Evolutionary conservation across 2,329 filamentous ascomycete species (phyloP).

Genomic region (Fusarium clavum): DNA sequence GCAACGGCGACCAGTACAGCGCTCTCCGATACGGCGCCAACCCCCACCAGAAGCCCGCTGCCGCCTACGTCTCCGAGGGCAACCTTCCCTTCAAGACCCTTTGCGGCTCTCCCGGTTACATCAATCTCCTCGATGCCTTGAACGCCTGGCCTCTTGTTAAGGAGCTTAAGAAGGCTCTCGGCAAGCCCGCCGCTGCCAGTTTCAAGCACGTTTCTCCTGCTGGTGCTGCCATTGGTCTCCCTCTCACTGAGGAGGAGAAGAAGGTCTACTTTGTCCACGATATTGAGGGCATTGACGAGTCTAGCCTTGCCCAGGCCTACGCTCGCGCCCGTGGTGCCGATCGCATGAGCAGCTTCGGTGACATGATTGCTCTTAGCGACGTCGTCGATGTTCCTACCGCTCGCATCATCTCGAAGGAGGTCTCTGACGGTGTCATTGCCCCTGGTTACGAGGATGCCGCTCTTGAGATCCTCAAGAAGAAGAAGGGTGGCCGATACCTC

Average conservation of each 20-base stretch:
- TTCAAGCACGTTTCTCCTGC: constrained; percentile 99
- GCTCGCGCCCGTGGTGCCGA: constrained; percentile 95
- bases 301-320: constrained; percentile 91
- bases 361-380: constrained; percentile 93
- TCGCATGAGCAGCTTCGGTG: constrained; percentile 98
- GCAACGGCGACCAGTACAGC: constrained; percentile 83
- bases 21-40: constrained; percentile 95
- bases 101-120: constrained; percentile 89
- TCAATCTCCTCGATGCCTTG: constrained; percentile 95
- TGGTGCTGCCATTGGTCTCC: constrained; percentile 92
- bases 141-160: constrained; percentile 98
- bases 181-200: constrained; percentile 90
- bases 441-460: constrained; percentile 87
- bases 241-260: constrained; percentile 86
- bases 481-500: constrained; percentile 97
- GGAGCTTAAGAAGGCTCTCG: constrained; percentile 90
- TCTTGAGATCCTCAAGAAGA: constrained; percentile 92
- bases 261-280: constrained; percentile 99
- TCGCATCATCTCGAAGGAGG: constrained; percentile 97
- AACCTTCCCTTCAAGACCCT: constrained; percentile 95
- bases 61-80: constrained; percentile 79
- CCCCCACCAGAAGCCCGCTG: constrained; percentile 97
- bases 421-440: constrained; percentile 96
- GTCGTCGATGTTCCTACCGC: constrained; percentile 92
- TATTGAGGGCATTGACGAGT: constrained; percentile 87